Evolutionary conservation across 2,329 filamentous ascomycete genomes (phyloP).

Genomic region (Thermoascus crustaceus): DNA sequence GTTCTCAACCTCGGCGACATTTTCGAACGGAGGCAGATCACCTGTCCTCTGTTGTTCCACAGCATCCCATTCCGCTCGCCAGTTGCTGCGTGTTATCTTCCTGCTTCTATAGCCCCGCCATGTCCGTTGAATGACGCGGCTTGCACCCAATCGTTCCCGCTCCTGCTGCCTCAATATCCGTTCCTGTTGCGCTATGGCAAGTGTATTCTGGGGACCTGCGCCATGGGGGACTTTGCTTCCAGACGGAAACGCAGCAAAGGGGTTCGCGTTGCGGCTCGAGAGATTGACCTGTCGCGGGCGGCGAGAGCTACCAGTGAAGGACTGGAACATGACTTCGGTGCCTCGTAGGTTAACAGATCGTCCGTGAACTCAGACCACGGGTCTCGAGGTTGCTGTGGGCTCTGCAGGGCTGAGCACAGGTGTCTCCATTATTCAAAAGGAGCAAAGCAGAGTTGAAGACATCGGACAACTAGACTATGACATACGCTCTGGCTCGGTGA

Average conservation of each 20-base stretch:
- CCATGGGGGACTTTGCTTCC: conserved; percentile 49
- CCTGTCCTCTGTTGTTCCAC: conserved; percentile 39
- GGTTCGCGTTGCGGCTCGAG: conserved; percentile 73
- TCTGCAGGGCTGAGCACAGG: background rate
- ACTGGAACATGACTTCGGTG: conserved; percentile 64
- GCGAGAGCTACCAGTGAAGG: conserved; percentile 80
- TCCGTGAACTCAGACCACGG: conserved; percentile 1
- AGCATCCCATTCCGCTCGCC: conserved; percentile 56
- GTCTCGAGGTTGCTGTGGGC: background rate
- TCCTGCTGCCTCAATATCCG: conserved; percentile 73
- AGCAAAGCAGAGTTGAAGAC: background rate
- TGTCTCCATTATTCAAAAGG: background rate
- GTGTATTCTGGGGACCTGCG: conserved; percentile 63
- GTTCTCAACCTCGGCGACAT: conserved; percentile 37
- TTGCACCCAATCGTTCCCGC: conserved; percentile 65
- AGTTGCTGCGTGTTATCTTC: conserved; percentile 47
- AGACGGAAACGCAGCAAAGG: conserved; percentile 57
- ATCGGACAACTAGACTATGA: background rate
- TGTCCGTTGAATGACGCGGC: conserved; percentile 63
- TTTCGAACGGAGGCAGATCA: conserved; percentile 17
- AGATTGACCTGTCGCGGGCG: conserved; percentile 89
- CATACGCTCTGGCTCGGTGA: conserved; percentile 1
- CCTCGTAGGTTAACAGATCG: conserved; percentile 5
- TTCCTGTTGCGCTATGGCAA: conserved; percentile 81
- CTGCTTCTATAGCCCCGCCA: conserved; percentile 73